These are phyloP conservation scores for Evansstolkia leycettana DNA, from an alignment of 495 filamentous ascomycete genomes.

Conservation along the genomic window DNA sequence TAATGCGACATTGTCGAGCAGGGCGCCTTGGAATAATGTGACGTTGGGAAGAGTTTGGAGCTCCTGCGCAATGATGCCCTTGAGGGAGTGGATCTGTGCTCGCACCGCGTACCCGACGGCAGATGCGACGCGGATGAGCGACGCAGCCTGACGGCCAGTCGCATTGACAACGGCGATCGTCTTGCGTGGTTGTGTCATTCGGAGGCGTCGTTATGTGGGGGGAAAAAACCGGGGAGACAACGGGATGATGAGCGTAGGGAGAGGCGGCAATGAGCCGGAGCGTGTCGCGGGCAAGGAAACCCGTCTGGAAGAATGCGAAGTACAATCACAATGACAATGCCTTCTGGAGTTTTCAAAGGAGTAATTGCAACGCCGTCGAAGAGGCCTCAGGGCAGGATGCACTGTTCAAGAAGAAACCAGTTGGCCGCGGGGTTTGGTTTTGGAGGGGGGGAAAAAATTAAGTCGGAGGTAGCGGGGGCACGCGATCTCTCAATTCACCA, in stretches of 20 bases:
- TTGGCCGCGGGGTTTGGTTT: too few relatives aligned
- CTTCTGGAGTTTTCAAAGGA: too few relatives aligned
- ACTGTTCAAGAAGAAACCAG: too few relatives aligned
- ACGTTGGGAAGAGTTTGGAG: conserved; percentile 72
- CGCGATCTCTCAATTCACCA: too few relatives aligned
- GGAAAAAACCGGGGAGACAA: neutral
- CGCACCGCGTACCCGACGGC: conserved; percentile 85
- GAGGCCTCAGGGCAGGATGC: too few relatives aligned
- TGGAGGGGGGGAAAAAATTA: too few relatives aligned
- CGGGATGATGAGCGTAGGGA: neutral
- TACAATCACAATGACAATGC: too few relatives aligned
- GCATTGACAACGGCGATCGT: conserved; percentile 88
- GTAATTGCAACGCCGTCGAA: too few relatives aligned
- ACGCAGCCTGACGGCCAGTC: conserved; percentile 85
- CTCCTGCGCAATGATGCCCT: conserved; percentile 74
- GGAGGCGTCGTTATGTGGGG: conserved; percentile 2
- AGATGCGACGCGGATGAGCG: conserved; percentile 80
- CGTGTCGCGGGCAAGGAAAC: too few relatives aligned
- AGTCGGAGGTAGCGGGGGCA: too few relatives aligned
- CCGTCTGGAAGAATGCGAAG: too few relatives aligned
- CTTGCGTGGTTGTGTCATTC: conserved; percentile 44
- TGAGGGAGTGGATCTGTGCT: conserved; percentile 73
- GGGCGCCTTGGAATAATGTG: conserved; percentile 64
- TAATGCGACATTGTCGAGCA: conserved; percentile 57
- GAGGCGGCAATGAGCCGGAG: neutral